Percentiles rank a stretch among this genome's conserved stretches.
These are phyloP conservation scores for Lolium perenne DNA, from an alignment of 176 grass and related monocot species.

Conservation along the genomic window DNA sequence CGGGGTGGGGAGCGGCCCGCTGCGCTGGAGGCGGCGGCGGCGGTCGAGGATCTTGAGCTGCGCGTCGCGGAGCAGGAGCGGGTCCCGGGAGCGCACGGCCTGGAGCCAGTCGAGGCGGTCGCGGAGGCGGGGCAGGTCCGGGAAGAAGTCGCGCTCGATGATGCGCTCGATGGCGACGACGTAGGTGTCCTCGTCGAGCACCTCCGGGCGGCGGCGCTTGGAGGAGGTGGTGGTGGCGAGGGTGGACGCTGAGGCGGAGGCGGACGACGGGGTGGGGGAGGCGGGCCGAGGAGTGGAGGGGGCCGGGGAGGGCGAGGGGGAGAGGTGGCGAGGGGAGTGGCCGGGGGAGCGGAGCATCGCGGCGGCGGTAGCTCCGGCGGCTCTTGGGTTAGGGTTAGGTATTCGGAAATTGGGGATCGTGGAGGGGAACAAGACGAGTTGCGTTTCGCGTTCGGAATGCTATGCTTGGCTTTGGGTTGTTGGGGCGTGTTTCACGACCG, in stretches of 20 bases:
- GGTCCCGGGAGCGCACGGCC: slow-evolving; percentile 81
- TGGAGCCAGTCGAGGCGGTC: slow-evolving; percentile 96
- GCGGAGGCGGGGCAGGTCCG: slow-evolving; percentile 80
- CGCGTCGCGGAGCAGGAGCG: slow-evolving; percentile 79
- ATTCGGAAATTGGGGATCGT: slow-evolving; percentile 8
- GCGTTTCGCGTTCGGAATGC: neutral
- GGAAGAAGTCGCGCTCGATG: slow-evolving; percentile 97
- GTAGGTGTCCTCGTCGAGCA: slow-evolving; percentile 93
- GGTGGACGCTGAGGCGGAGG: slow-evolving; percentile 24
- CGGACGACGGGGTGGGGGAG: slow-evolving; percentile 40
- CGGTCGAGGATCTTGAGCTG: slow-evolving; percentile 98
- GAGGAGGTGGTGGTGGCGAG: slow-evolving; percentile 41
- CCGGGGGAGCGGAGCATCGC: slow-evolving; percentile 87
- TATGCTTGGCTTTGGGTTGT: neutral
- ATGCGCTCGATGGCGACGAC: slow-evolving; percentile 80
- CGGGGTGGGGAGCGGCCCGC: slow-evolving; percentile 44
- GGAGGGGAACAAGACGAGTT: neutral
- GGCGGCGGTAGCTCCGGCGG: slow-evolving; percentile 1
- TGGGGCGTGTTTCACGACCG: neutral
- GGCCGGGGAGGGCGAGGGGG: slow-evolving; percentile 48
- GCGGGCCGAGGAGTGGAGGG: slow-evolving; percentile 26
- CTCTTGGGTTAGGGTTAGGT: slow-evolving; percentile 53
- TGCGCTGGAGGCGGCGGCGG: slow-evolving; percentile 40
- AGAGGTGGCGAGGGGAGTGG: slow-evolving; percentile 77
- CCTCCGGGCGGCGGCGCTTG: slow-evolving; percentile 63